Evolutionary conservation across 169 alveolate species (phyloP).

Genomic region (Eimeria sp.): DNA sequence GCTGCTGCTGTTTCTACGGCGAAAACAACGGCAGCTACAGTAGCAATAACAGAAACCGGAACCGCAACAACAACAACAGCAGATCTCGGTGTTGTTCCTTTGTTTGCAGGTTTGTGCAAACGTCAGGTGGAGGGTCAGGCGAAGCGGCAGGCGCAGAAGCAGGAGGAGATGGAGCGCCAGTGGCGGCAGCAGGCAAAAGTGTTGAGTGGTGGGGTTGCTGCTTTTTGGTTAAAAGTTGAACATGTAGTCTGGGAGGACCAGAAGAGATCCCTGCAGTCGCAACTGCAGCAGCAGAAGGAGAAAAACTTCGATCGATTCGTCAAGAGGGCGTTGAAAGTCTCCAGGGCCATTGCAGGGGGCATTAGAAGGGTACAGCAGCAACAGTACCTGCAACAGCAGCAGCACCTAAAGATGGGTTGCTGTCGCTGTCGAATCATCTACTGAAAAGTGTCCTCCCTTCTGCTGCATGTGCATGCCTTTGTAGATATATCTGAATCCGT

Average conservation of each 20-base stretch:
- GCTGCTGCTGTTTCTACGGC: neutral
- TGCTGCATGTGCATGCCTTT: neutral
- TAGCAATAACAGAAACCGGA: too few species aligned
- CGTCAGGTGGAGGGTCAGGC: conserved; percentile 38
- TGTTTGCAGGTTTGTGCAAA: conserved; percentile 54
- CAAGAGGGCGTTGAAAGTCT: conserved; percentile 12
- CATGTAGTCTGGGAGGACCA: conserved; percentile 75
- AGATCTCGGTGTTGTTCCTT: neutral
- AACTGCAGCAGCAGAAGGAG: conserved; percentile 74
- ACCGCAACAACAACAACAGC: neutral
- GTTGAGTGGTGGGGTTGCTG: conserved; percentile 16
- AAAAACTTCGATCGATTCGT: conserved; percentile 69
- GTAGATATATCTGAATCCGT: neutral
- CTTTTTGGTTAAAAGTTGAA: conserved; percentile 70
- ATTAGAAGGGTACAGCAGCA: conserved; percentile 20
- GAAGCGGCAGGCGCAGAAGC: conserved; percentile 38
- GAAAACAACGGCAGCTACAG: neutral
- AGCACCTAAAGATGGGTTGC: too few species aligned
- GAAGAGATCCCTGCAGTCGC: conserved; percentile 69
- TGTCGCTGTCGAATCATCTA: too few species aligned
- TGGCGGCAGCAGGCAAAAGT: conserved; percentile 62
- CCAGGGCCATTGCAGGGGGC: conserved; percentile 26
- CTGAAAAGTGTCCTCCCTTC: neutral
- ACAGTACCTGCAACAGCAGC: too few species aligned
- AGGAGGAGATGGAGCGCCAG: conserved; percentile 34